A percentile compares a stretch with the other conserved stretches of the same genome.
Evolutionary conservation across 75 land plant genomes (phyloP).

Genomic region (Gnetum montanum): DNA sequence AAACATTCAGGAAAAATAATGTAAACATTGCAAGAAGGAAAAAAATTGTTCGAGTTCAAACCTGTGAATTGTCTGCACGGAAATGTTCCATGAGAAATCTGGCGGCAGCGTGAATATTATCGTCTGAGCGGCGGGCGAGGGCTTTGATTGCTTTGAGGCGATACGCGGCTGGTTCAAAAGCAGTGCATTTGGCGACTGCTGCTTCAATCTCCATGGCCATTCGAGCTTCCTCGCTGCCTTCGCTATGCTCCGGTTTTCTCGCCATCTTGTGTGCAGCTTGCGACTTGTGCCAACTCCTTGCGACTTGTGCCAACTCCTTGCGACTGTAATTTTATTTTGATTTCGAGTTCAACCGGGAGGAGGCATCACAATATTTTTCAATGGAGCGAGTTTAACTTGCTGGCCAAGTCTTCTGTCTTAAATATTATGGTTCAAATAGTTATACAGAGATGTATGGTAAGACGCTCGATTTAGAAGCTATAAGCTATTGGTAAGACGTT

Average conservation of each 20-base stretch:
- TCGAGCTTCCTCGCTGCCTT: slow-evolving; percentile 22
- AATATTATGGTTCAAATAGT: too few species aligned
- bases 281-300: background rate
- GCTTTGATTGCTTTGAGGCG: slow-evolving; percentile 61
- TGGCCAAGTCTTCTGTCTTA: too few species aligned
- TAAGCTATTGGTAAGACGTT: too few species aligned
- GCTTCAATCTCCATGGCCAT: slow-evolving; percentile 52
- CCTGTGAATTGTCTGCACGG: slow-evolving; percentile 78
- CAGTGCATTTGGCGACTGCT: slow-evolving; percentile 59
- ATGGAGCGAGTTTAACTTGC: too few species aligned
- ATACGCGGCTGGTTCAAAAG: slow-evolving; percentile 39
- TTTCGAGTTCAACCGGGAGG: too few species aligned
- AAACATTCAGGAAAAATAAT: background rate
- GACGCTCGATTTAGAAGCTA: too few species aligned
- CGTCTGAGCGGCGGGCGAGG: slow-evolving; percentile 61
- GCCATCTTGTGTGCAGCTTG: background rate
- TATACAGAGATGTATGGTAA: too few species aligned
- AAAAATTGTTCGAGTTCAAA: slow-evolving; percentile 3
- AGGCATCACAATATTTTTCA: too few species aligned
- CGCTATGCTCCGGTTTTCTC: slow-evolving; percentile 1
- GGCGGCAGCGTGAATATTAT: slow-evolving; percentile 55
- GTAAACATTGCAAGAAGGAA: background rate
- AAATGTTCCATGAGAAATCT: slow-evolving; percentile 60
- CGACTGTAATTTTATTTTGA: too few species aligned
- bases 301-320: background rate